Percentiles rank a stretch among this genome's conserved stretches.
Evolutionary conservation across 345 rosid genomes (phyloP).

Genomic region (Populus euphratica): DNA sequence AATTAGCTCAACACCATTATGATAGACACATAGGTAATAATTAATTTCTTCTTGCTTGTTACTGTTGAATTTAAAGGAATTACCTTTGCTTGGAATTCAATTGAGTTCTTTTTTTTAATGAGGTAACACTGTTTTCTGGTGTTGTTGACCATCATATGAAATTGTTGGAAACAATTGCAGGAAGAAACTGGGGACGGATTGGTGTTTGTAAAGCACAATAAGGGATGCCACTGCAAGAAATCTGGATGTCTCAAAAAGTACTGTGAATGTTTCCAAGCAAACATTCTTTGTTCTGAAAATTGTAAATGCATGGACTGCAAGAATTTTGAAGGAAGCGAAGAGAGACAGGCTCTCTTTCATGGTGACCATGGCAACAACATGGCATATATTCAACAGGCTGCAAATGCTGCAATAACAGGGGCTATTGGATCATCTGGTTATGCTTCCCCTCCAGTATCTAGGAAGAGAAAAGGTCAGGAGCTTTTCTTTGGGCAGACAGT

Average conservation of each 20-base stretch:
- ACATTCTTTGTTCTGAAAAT: slow-evolving; percentile 94
- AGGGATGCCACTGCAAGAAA: slow-evolving; percentile 99
- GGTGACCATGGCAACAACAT: slow-evolving; percentile 84
- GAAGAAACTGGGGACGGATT: slow-evolving; percentile 77
- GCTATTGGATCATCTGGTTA: slow-evolving; percentile 95
- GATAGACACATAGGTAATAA: neutral
- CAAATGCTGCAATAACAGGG: slow-evolving; percentile 98
- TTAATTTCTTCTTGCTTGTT: neutral
- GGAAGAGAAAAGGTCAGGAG: slow-evolving; percentile 85
- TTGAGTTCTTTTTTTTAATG: neutral
- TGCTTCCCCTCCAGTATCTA: slow-evolving; percentile 65
- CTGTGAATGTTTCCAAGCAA: slow-evolving; percentile 97
- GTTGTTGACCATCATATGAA: neutral
- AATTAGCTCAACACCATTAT: neutral
- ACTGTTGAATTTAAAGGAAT: neutral
- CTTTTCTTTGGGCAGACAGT: slow-evolving; percentile 52
- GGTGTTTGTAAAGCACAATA: slow-evolving; percentile 82
- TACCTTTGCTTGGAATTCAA: neutral
- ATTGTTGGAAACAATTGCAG: slow-evolving; percentile 35
- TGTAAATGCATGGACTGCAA: slow-evolving; percentile 97
- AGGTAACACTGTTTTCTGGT: neutral
- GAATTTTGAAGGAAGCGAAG: slow-evolving; percentile 95
- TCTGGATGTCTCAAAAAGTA: slow-evolving; percentile 98
- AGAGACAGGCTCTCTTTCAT: slow-evolving; percentile 90
- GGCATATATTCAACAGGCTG: slow-evolving; percentile 91